Conservation (phyloP, 805 yeast species). For the Lipomyces sp. region DNA sequence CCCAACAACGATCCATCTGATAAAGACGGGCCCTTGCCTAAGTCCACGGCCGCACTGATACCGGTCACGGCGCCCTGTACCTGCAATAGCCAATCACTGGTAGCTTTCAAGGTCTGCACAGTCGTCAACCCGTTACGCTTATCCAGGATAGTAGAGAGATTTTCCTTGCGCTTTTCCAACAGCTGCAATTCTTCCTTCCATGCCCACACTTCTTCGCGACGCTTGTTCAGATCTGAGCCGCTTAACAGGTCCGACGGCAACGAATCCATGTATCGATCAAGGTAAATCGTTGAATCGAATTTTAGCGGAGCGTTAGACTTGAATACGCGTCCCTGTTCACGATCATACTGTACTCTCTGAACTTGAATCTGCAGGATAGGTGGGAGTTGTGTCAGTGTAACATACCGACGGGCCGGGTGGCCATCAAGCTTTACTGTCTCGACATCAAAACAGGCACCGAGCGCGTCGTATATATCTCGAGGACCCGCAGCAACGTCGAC, state of each 20-base stretch:
- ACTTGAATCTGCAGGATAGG: conserved; percentile 87
- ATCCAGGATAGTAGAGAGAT: conserved; percentile 41
- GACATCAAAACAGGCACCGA: conserved; percentile 79
- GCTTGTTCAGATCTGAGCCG: conserved; percentile 55
- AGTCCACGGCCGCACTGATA: background rate
- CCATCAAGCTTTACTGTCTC: conserved; percentile 69
- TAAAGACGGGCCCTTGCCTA: background rate
- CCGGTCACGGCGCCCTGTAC: conserved; percentile 16
- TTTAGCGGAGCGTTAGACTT: conserved; percentile 84
- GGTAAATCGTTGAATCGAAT: conserved; percentile 73
- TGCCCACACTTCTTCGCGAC: conserved; percentile 58
- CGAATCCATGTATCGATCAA: conserved; percentile 84
- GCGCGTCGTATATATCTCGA: conserved; percentile 83
- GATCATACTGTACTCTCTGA: conserved; percentile 90
- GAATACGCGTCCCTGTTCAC: conserved; percentile 70
- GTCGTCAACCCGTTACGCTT: conserved; percentile 15
- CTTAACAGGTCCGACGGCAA: background rate
- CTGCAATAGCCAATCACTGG: conserved; percentile 32
- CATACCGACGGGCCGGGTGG: conserved; percentile 73
- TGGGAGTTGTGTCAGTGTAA: conserved; percentile 75
- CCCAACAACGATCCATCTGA: conserved; percentile 4
- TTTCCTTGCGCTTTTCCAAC: conserved; percentile 52
- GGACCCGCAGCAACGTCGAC: conserved; percentile 91
- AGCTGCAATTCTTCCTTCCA: conserved; percentile 63
- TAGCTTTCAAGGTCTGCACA: conserved; percentile 25